Evolutionary conservation across 1,284 basidiomycete species (phyloP).

Genomic region (Stereum hirsutum): DNA sequence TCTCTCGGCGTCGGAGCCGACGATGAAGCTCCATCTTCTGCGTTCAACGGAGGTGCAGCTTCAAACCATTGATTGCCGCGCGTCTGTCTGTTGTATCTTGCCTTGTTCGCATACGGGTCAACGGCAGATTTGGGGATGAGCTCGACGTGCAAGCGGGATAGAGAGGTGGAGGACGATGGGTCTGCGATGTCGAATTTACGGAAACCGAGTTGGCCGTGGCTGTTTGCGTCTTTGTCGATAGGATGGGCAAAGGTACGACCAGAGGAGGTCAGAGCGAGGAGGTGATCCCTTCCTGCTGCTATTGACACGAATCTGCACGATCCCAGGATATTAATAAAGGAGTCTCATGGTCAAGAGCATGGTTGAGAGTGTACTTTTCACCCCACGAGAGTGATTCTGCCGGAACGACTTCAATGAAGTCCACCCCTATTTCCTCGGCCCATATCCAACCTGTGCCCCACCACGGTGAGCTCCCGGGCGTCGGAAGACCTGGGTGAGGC

Average conservation of each 20-base stretch:
- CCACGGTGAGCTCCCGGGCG: conserved; percentile 38
- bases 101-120: conserved; percentile 40
- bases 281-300: conserved; percentile 70
- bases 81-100: conserved; percentile 30
- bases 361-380: conserved; percentile 36
- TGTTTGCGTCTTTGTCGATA: conserved; percentile 71
- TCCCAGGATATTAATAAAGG: background rate
- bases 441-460: conserved; percentile 47
- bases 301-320: conserved; percentile 59
- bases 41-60: background rate
- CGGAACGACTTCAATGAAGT: conserved; percentile 42
- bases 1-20: conserved; percentile 7
- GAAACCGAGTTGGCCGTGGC: conserved; percentile 80
- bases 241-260: conserved; percentile 82
- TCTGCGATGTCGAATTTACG: conserved; percentile 47
- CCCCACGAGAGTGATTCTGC: conserved; percentile 36
- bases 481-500: conserved; percentile 24
- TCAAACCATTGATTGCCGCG: conserved; percentile 2
- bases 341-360: background rate
- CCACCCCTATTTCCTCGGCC: conserved; percentile 41
- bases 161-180: conserved; percentile 21
- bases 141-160: conserved; percentile 36
- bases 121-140: conserved; percentile 48
- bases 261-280: conserved; percentile 77
- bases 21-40: conserved; percentile 11